Evolutionary conservation across 2,329 filamentous ascomycete genomes (phyloP).

Genomic region (Davidsoniella eucalypti): DNA sequence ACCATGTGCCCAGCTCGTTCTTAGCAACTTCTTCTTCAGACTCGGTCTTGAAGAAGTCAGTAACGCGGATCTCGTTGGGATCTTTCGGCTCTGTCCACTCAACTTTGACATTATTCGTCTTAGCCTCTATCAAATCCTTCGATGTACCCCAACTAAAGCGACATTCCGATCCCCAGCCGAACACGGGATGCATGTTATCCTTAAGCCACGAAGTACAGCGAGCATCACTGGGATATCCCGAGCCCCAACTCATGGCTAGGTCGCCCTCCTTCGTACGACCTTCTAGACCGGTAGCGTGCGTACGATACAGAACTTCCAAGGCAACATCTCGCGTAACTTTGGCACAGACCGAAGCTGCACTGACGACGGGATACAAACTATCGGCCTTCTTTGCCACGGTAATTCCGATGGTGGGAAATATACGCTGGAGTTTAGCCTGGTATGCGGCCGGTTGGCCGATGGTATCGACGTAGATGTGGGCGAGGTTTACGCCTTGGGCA

Average conservation of each 20-base stretch:
- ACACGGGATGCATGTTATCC: constrained; percentile 76
- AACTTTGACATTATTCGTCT: constrained; percentile 46
- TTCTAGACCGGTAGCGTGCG: constrained; percentile 18
- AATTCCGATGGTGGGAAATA: constrained; percentile 64
- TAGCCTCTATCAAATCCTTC: constrained; percentile 80
- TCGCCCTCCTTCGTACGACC: constrained; percentile 19
- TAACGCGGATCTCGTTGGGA: constrained; percentile 50
- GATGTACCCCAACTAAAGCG: constrained; percentile 92
- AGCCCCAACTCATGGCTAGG: constrained; percentile 51
- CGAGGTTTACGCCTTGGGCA: constrained; percentile 61
- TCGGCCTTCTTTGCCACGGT: constrained; percentile 86
- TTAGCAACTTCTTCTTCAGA: constrained; percentile 21
- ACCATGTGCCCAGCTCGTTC: constrained; percentile 67
- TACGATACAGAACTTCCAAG: constrained; percentile 59
- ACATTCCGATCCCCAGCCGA: constrained; percentile 88
- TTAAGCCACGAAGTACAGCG: constrained; percentile 70
- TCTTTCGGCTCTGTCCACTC: constrained; percentile 73
- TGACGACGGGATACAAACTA: constrained; percentile 80
- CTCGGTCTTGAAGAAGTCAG: constrained; percentile 51
- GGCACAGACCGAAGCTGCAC: constrained; percentile 82
- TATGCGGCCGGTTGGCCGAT: constrained; percentile 71
- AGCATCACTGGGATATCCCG: constrained; percentile 80
- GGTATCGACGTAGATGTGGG: constrained; percentile 89
- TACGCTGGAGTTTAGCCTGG: constrained; percentile 64
- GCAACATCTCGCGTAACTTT: constrained; percentile 91